phyloP scores from a whole-genome alignment of 768 basidiomycete genomes.

The Suillus paluster region DNA sequence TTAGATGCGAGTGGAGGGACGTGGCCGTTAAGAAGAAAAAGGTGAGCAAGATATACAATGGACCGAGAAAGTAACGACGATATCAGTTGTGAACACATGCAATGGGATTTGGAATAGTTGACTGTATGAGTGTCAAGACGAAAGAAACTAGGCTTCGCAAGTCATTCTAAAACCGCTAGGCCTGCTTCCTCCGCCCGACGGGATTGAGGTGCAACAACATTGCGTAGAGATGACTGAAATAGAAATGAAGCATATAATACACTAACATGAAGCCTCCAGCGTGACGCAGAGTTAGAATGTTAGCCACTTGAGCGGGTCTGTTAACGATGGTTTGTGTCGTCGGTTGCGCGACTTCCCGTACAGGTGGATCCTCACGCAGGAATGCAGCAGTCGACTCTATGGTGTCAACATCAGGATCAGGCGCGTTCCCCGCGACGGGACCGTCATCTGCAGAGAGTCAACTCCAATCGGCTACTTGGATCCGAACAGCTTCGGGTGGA shows the following conservation, averaged over 20 bases:
- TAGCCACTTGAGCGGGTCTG: constrained; percentile 28
- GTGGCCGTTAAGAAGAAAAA: constrained; percentile 10
- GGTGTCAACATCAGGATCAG: constrained; percentile 19
- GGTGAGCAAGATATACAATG: constrained; percentile 32
- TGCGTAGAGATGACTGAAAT: constrained; percentile 48
- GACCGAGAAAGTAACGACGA: constrained; percentile 27
- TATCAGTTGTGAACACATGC: constrained; percentile 36
- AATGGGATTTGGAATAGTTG: constrained; percentile 12
- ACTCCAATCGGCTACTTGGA: constrained; percentile 31
- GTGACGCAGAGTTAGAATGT: constrained; percentile 35
- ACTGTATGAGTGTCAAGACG: constrained; percentile 10
- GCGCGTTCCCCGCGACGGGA: constrained; percentile 20
- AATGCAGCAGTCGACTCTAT: constrained; percentile 31
- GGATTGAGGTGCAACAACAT: constrained; percentile 42
- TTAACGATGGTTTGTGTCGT: constrained; percentile 21
- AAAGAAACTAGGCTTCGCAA: constrained; percentile 8
- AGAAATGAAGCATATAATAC: constrained; percentile 48
- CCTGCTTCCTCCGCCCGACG: constrained; percentile 32
- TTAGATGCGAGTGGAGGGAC: constrained; percentile 36
- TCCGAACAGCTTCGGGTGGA: constrained; percentile 35
- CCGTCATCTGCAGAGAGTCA: constrained; percentile 32
- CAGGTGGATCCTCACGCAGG: constrained; percentile 24
- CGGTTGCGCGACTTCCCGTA: constrained; percentile 26
- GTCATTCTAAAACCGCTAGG: constrained; percentile 22
- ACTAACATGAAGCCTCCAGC: constrained; percentile 39